These are phyloP conservation scores for Sugiyamaella castrensis DNA, from an alignment of 1,139 yeast species.

Conservation along the genomic window DNA sequence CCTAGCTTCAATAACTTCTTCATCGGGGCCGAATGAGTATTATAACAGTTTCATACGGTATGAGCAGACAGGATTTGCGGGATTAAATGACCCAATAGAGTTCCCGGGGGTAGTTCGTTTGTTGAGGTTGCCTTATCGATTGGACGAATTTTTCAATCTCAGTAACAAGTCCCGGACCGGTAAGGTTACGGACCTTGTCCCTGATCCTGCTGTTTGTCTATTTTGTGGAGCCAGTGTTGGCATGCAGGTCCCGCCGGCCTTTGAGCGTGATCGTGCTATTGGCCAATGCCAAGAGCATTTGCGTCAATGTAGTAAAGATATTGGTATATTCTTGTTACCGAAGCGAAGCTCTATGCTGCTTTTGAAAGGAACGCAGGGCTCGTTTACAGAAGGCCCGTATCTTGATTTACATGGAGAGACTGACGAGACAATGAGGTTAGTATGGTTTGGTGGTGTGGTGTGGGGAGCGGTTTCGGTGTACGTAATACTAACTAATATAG, in stretches of 20 bases:
- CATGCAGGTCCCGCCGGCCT: slow-evolving; percentile 60
- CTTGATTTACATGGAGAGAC: slow-evolving; percentile 84
- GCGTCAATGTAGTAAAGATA: slow-evolving; percentile 52
- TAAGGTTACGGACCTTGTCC: slow-evolving; percentile 34
- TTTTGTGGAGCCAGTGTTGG: slow-evolving; percentile 74
- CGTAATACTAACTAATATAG: slow-evolving; percentile 37
- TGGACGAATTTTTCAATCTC: slow-evolving; percentile 60
- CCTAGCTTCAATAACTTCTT: slow-evolving; percentile 17
- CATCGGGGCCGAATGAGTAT: slow-evolving; percentile 6
- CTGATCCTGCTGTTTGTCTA: slow-evolving; percentile 84
- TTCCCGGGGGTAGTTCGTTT: slow-evolving; percentile 67
- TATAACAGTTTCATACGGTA: background rate
- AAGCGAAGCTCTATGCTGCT: slow-evolving; percentile 68
- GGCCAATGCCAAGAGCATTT: slow-evolving; percentile 41
- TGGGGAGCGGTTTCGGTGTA: too few species aligned
- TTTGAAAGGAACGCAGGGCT: slow-evolving; percentile 62
- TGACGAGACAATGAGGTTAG: slow-evolving; percentile 56
- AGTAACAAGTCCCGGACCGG: slow-evolving; percentile 9
- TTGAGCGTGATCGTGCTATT: slow-evolving; percentile 20
- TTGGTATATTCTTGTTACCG: slow-evolving; percentile 78
- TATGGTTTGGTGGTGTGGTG: too few species aligned
- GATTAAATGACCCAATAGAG: slow-evolving; percentile 39
- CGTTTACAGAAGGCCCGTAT: slow-evolving; percentile 82
- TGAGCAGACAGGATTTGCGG: too few species aligned
- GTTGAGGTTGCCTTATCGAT: slow-evolving; percentile 59